Conservation (phyloP, 768 basidiomycete genomes). For the Collybiopsis confluens region DNA sequence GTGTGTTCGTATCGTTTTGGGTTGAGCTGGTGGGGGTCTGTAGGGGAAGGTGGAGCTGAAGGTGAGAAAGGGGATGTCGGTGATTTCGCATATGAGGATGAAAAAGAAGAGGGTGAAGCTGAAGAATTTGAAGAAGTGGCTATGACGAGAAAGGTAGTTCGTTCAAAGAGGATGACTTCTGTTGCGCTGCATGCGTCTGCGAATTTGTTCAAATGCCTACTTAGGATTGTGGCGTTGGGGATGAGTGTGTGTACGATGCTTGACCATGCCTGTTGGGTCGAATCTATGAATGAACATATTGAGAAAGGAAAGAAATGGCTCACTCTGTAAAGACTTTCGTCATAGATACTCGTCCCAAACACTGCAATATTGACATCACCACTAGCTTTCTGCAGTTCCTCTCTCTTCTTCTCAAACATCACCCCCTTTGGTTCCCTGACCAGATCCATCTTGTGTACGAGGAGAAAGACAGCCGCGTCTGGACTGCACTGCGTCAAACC, state of each 20-base stretch:
- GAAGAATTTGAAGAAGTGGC: constrained; percentile 62
- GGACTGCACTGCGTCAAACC: constrained; percentile 76
- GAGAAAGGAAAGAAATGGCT: constrained; percentile 9
- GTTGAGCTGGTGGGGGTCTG: constrained; percentile 43
- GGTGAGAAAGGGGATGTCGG: constrained; percentile 14
- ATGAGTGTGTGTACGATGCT: constrained; percentile 95
- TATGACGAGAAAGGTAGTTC: constrained; percentile 96
- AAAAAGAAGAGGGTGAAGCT: constrained; percentile 17
- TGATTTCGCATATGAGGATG: constrained; percentile 22
- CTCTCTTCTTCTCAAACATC: constrained; percentile 66
- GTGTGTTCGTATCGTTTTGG: constrained; percentile 81
- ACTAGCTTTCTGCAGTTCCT: constrained; percentile 69
- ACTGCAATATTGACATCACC: constrained; percentile 60
- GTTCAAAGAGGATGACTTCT: constrained; percentile 94
- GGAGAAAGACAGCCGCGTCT: constrained; percentile 81
- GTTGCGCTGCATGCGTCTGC: constrained; percentile 85
- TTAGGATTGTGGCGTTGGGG: constrained; percentile 88
- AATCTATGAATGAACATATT: background rate
- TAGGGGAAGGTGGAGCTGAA: constrained; percentile 10
- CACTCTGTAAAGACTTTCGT: constrained; percentile 95
- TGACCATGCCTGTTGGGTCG: constrained; percentile 81
- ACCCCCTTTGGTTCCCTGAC: constrained; percentile 58
- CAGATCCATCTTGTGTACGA: constrained; percentile 98
- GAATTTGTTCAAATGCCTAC: constrained; percentile 81
- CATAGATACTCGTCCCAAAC: constrained; percentile 94